A percentile compares a stretch with the other conserved stretches of the same genome.
These are phyloP conservation scores for Hymenochaete sp. DNA, from an alignment of 1,284 basidiomycete genomes.

Conservation along the genomic window DNA sequence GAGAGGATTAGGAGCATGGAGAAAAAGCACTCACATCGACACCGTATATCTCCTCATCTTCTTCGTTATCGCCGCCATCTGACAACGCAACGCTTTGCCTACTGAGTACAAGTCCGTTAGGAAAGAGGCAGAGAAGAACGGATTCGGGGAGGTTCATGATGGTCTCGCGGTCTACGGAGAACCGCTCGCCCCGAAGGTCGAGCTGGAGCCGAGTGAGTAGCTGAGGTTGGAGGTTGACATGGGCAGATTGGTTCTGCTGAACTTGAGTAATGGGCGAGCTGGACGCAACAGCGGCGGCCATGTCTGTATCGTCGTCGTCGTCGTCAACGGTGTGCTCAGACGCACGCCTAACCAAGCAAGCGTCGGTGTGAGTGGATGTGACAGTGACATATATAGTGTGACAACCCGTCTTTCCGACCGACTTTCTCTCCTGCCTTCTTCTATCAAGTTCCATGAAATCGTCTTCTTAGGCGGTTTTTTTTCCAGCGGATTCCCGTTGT, in stretches of 20 bases:
- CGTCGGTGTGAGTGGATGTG: too few relatives aligned
- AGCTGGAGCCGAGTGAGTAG: conserved; percentile 81
- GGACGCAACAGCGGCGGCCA: conserved; percentile 45
- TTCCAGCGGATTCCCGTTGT: too few relatives aligned
- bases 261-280: conserved; percentile 84
- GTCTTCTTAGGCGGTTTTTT: too few relatives aligned
- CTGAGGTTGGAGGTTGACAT: conserved; percentile 70
- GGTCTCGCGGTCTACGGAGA: conserved; percentile 94
- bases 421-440: too few relatives aligned
- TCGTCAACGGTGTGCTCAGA: too few relatives aligned
- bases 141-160: conserved; percentile 99
- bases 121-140: conserved; percentile 92
- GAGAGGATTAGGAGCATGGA: conserved; percentile 11
- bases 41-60: conserved; percentile 89
- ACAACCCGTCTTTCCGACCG: too few relatives aligned
- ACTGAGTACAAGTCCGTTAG: conserved; percentile 92
- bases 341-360: too few relatives aligned
- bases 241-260: conserved; percentile 62
- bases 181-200: conserved; percentile 85
- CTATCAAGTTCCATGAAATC: too few relatives aligned
- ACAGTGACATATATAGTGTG: too few relatives aligned
- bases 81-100: conserved; percentile 71
- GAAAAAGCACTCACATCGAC: conserved; percentile 72
- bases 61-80: conserved; percentile 71
- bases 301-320: conserved; percentile 24